Conservation (phyloP, 2,329 filamentous ascomycete genomes). For the Cylindrodendrum hubeiense region DNA sequence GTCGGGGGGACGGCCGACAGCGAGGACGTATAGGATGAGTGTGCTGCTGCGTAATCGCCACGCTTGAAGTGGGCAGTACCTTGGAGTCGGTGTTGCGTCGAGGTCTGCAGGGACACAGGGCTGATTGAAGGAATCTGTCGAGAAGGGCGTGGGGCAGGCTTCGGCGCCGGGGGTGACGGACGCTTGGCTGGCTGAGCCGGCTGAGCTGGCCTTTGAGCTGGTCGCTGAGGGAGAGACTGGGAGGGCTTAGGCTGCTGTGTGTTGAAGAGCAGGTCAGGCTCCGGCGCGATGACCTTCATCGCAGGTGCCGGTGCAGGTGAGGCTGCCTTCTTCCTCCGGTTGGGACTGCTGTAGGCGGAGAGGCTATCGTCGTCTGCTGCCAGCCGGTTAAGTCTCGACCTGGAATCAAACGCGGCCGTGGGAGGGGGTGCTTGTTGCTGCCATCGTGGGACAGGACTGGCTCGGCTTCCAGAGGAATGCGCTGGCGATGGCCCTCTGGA, state of each 20-base stretch:
- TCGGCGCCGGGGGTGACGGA: conserved; percentile 52
- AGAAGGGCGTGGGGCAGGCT: conserved; percentile 60
- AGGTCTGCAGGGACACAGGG: conserved; percentile 77
- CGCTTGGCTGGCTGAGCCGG: conserved; percentile 49
- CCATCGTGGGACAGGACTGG: conserved; percentile 67
- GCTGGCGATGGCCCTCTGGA: conserved; percentile 65
- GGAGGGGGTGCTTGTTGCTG: conserved; percentile 64
- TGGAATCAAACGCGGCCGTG: conserved; percentile 48
- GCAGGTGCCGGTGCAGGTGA: conserved; percentile 56
- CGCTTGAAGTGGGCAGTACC: conserved; percentile 94
- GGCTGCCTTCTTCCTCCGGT: conserved; percentile 78
- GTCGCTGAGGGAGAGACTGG: conserved; percentile 51
- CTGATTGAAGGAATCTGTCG: conserved; percentile 77
- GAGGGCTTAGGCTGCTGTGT: conserved; percentile 52
- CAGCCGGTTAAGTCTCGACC: conserved; percentile 76
- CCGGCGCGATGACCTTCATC: conserved; percentile 54
- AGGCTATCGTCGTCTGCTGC: conserved; percentile 83
- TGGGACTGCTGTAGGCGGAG: conserved; percentile 89
- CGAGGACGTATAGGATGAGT: conserved; percentile 84
- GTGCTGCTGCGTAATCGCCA: conserved; percentile 90
- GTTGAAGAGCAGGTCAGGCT: conserved; percentile 75
- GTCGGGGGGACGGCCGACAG: conserved; percentile 78
- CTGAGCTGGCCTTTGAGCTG: conserved; percentile 53
- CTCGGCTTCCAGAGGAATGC: conserved; percentile 57
- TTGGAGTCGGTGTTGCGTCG: conserved; percentile 81